A percentile compares a stretch with the other conserved stretches of the same genome.
These are phyloP conservation scores for Kazachstania sp. DNA, from an alignment of 1,139 yeast genomes.

Conservation along the genomic window DNA sequence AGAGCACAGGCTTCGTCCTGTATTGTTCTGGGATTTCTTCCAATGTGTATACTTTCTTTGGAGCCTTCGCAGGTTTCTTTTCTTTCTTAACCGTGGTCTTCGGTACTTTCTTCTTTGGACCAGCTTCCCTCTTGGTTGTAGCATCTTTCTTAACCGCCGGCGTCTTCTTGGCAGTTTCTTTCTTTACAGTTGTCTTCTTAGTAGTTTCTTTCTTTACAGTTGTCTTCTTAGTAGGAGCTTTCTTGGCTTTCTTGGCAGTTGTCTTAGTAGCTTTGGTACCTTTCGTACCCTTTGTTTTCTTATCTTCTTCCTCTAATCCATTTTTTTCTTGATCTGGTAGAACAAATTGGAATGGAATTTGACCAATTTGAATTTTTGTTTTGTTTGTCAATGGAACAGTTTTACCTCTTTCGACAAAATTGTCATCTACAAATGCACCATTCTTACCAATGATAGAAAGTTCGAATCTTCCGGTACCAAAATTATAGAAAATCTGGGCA, in stretches of 20 bases:
- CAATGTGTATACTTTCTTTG: constrained; percentile 51
- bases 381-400: constrained; percentile 78
- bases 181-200: constrained; percentile 6
- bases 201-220: constrained; percentile 7
- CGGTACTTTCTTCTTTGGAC: constrained; percentile 7
- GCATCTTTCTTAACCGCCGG: constrained; percentile 12
- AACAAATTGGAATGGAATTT: constrained; percentile 77
- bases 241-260: constrained; percentile 4
- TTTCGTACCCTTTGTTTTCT: background rate
- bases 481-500: constrained; percentile 90
- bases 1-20: constrained; percentile 71
- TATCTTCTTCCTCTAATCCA: background rate
- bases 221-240: constrained; percentile 7
- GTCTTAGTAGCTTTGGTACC: constrained; percentile 8
- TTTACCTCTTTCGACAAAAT: constrained; percentile 77
- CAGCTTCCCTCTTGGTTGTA: constrained; percentile 12
- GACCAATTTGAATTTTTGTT: constrained; percentile 86
- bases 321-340: constrained; percentile 45
- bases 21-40: constrained; percentile 85
- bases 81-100: constrained; percentile 10
- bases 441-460: constrained; percentile 84
- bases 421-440: constrained; percentile 92
- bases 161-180: constrained; percentile 18
- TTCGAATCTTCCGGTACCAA: constrained; percentile 90
- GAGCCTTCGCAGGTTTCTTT: constrained; percentile 47